Evolutionary conservation across 371 early-diverging fungal species (phyloP), one percentile per base, ranked within the genome.

Genomic region (Mucor plumbeus): DNA sequence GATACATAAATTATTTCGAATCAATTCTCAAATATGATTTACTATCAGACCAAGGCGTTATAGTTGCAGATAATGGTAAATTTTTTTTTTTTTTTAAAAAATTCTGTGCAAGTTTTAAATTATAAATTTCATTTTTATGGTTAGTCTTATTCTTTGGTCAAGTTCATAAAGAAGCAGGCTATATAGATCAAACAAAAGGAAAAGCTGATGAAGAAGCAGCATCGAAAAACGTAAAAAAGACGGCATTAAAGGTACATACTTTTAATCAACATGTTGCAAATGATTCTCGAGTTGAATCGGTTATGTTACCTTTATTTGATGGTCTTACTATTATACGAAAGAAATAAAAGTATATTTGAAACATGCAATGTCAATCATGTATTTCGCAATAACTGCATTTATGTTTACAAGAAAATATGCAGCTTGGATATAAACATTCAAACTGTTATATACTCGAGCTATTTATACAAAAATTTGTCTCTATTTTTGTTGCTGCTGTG

Each of bases 291-390:
- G 80, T 85, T 0, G 89, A 89, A 40, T 80, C 81, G 0, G 75
- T 88, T 9, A 59, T 91, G 36, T 66, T 92, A 48, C 93, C 92
- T 1, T 41, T 85, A 10, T 89, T 88, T 72, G 91, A 91, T 55
- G 93, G 93, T 1, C 58, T 92, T 17, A 83, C 84, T 4, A 64
- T 93, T 17, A 86, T 92, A 11, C 79, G 81, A 44, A 85, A 72
- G 56, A 76, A 50, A 34, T 19, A 38, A 38, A 11, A 26, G 3
- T 26, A 26, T 26, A 26, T 26, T 26, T 26, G 26, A 26, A 1
- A 3, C 26, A 26, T 26, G 26, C 26, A 26, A 3, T 26, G 26
- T 26, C 26, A 26, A 26, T 26, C 26, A 26, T 26, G 3, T 26
- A 26, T 26, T 26, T 26, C 3, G 26, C 26, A 26, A 26, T 26